Conservation (phyloP, 257 asterid species). For the Solanum ossicruentum region DNA sequence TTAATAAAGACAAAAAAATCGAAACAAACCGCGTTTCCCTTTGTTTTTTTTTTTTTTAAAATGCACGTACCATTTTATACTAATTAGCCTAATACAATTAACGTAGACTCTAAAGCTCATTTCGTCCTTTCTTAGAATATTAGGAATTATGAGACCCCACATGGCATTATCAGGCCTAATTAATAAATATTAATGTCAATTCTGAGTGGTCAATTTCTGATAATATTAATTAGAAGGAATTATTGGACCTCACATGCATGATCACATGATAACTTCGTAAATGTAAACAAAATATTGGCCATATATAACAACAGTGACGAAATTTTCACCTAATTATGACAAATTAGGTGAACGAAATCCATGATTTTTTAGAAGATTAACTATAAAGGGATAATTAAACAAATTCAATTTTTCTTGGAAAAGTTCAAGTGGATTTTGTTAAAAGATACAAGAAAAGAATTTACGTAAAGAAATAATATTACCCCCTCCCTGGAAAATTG, state of each 20-base stretch:
- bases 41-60: neutral
- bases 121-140: neutral
- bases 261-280: neutral
- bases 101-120: neutral
- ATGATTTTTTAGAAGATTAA: neutral
- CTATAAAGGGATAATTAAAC: neutral
- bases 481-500: neutral
- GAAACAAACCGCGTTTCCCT: no score
- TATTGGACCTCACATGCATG: neutral
- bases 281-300: neutral
- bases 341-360: neutral
- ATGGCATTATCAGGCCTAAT: neutral
- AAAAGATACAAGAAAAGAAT: neutral
- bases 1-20: no score
- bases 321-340: neutral
- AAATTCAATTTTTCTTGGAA: neutral
- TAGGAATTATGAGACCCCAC: neutral
- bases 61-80: neutral
- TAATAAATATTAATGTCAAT: neutral
- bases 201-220: neutral
- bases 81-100: neutral
- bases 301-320: neutral
- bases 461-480: neutral
- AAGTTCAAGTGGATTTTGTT: neutral
- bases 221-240: neutral